Evolutionary conservation across 2,329 filamentous ascomycete species (phyloP).

Genomic region (Cladosporium sp.): DNA sequence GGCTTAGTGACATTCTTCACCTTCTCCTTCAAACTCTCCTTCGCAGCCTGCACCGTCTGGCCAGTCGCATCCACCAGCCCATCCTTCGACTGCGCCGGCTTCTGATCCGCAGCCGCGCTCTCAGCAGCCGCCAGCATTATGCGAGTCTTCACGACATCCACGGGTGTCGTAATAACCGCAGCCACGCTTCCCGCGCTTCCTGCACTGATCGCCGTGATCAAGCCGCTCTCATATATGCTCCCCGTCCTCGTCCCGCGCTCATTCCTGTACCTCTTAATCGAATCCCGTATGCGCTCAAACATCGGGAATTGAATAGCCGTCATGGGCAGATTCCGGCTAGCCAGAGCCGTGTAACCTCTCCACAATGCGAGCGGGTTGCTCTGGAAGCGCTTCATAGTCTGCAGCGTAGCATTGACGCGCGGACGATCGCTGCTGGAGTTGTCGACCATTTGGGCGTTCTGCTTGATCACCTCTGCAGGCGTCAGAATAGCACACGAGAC

Average conservation of each 20-base stretch:
- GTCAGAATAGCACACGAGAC: slow-evolving; percentile 83
- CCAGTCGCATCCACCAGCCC: slow-evolving; percentile 39
- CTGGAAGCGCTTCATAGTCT: slow-evolving; percentile 55
- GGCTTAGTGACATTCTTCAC: slow-evolving; percentile 31
- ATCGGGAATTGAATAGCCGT: slow-evolving; percentile 86
- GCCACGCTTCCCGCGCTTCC: slow-evolving; percentile 69
- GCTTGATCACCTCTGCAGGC: slow-evolving; percentile 86
- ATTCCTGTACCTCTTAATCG: slow-evolving; percentile 46
- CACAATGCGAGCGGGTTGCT: slow-evolving; percentile 53
- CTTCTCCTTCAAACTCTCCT: slow-evolving; percentile 27
- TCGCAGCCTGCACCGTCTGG: slow-evolving; percentile 30
- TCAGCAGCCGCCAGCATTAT: slow-evolving; percentile 70
- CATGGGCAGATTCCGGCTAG: slow-evolving; percentile 78
- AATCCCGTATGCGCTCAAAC: slow-evolving; percentile 66
- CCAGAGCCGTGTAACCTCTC: slow-evolving; percentile 75
- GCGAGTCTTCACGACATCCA: slow-evolving; percentile 84
- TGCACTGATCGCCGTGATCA: slow-evolving; percentile 69
- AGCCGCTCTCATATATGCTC: slow-evolving; percentile 60
- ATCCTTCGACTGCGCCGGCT: slow-evolving; percentile 15
- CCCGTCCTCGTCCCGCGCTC: slow-evolving; percentile 34
- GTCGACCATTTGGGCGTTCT: slow-evolving; percentile 82
- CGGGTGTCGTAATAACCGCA: slow-evolving; percentile 78
- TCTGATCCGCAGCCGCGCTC: slow-evolving; percentile 23
- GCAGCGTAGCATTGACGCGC: slow-evolving; percentile 48
- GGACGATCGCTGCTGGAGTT: slow-evolving; percentile 28